Percentiles rank a stretch among this genome's conserved stretches.
Conservation (phyloP, 768 basidiomycete genomes). For the Trametes maxima region DNA sequence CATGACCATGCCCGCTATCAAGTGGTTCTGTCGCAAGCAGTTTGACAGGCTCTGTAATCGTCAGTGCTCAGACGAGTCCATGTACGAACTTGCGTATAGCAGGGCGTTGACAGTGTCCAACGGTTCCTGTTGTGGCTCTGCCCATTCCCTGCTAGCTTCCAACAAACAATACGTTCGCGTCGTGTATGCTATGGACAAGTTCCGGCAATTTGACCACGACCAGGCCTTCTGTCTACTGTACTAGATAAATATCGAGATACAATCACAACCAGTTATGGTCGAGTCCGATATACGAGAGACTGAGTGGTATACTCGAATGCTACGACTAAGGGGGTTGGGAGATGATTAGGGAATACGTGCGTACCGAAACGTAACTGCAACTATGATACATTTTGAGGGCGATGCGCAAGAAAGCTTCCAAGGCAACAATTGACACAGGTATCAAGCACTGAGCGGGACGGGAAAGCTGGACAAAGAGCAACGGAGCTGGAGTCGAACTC, state of each 20-base stretch:
- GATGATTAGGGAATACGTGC: neutral
- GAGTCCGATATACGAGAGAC: constrained; percentile 3
- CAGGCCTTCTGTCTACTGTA: constrained; percentile 2
- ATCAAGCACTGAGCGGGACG: neutral
- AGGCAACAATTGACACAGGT: neutral
- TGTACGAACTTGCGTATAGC: too few relatives aligned
- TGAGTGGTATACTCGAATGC: constrained; percentile 9
- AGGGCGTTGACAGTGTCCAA: too few relatives aligned
- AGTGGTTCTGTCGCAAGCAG: too few relatives aligned
- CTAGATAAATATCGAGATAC: constrained; percentile 18
- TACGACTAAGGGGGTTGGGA: constrained; percentile 1
- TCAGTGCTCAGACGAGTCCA: too few relatives aligned
- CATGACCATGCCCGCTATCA: too few relatives aligned
- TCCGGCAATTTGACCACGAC: neutral
- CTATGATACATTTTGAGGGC: constrained; percentile 13
- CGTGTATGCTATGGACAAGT: neutral
- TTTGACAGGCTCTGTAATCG: too few relatives aligned
- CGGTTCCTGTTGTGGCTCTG: too few relatives aligned
- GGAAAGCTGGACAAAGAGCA: neutral
- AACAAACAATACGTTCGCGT: neutral
- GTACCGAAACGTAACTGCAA: neutral
- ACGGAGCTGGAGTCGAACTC: neutral
- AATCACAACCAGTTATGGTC: neutral
- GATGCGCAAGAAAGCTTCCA: neutral
- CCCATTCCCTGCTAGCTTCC: too few relatives aligned